These are phyloP conservation scores for Zangia roseola DNA, from an alignment of 768 basidiomycete species.

Conservation along the genomic window DNA sequence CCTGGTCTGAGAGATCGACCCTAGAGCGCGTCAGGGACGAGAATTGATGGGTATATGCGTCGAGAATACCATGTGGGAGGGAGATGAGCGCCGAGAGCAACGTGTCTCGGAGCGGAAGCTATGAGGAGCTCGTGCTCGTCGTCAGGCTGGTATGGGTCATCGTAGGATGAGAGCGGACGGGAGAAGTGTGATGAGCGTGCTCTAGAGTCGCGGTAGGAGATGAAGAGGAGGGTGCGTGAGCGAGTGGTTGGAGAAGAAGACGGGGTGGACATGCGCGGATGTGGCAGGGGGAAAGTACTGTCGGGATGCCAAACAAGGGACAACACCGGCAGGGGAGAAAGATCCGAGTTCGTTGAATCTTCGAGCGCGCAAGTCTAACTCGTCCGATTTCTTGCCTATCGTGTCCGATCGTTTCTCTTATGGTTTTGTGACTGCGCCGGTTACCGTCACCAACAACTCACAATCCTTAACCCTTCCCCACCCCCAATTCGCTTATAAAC, in stretches of 20 bases:
- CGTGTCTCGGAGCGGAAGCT: constrained; percentile 35
- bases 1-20: constrained; percentile 92
- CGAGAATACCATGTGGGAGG: constrained; percentile 81
- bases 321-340: constrained; percentile 24
- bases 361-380: constrained; percentile 20
- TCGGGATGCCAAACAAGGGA: constrained; percentile 21
- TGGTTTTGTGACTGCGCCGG: constrained; percentile 30
- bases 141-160: constrained; percentile 43
- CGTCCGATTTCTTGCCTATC: constrained; percentile 29
- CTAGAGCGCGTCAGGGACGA: constrained; percentile 40
- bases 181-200: constrained; percentile 43
- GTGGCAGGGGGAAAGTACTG: constrained; percentile 13
- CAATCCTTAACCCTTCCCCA: constrained; percentile 18
- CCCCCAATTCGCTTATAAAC: constrained; percentile 32
- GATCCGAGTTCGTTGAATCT: background rate
- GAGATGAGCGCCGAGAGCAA: constrained; percentile 56
- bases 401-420: constrained; percentile 29
- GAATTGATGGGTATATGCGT: background rate
- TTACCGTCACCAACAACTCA: constrained; percentile 7
- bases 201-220: constrained; percentile 86
- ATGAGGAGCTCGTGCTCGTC: constrained; percentile 72
- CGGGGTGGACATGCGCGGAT: constrained; percentile 30
- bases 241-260: constrained; percentile 58
- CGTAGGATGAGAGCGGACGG: constrained; percentile 41
- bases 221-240: constrained; percentile 88